Evolutionary conservation across 1,284 basidiomycete species (phyloP), one percentile per base, ranked within the genome.

Genomic region (Salmacisia buchloeana): DNA sequence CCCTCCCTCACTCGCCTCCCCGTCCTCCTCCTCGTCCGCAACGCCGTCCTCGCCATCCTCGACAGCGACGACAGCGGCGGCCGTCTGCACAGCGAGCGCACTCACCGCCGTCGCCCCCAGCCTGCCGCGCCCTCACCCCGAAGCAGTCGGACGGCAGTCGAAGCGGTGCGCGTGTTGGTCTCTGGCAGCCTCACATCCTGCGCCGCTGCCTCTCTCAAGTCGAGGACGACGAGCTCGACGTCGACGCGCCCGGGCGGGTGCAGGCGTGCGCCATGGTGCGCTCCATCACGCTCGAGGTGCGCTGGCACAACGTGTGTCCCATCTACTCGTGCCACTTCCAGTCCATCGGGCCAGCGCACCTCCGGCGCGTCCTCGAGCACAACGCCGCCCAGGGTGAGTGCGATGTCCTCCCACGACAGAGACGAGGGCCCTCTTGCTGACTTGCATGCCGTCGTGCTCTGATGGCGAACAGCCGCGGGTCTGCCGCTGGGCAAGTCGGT

Each of bases 291-390:
- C 78, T 79, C 63, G 77, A 79, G 63, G 78, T 79, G 60, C 67
- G 76, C 46, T 79, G 77, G 77, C 77, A 79, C 49, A 74, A 79
- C 63, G 78, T 73, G 52, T 70, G 77, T 59, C 77, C 77, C 23
- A 78, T 79, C 64, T 79, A 77, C 61, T 72, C 73, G 52, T 77
- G 75, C 62, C 69, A 70, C 18, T 77, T 79, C 45, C 76, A 78
- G 46, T 73, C 77, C 29, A 68, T 79, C n/a, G 62, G 70, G 2
- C 34, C 71, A 31, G 60, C 66, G 27, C 74, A 74, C 31, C 72
- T 79, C 34, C 63, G 67, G 33, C 63, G 71, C 10, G 75, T 78
- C 5, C 68, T 79, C 34, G 77, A 79, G 52, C 71, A 75, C 63
- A 79, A 78, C 63, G 64, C 71, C 43, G 75, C 71, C 6, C 75